Evolutionary conservation across 2,329 filamentous ascomycete genomes (phyloP).

Genomic region (Cordyceps farinosa): DNA sequence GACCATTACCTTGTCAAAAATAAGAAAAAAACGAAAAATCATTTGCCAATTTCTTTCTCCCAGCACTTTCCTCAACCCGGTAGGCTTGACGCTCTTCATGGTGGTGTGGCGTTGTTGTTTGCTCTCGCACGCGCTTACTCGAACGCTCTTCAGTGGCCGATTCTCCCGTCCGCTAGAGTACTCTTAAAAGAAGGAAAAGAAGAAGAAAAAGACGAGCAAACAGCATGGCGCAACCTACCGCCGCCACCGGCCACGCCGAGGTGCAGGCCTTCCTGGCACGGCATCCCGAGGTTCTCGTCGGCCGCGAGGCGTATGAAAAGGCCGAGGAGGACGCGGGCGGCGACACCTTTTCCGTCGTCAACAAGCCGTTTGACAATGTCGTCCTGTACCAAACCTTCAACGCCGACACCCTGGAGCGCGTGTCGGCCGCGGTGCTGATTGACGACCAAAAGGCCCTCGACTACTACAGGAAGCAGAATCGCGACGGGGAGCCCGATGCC

Average conservation of each 20-base stretch:
- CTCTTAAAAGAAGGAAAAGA: too few relatives aligned
- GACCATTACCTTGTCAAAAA: too few relatives aligned
- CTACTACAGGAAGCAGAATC: constrained; percentile 15
- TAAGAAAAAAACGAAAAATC: too few relatives aligned
- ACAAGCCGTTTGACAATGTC: constrained; percentile 20
- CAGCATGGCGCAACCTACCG: neutral
- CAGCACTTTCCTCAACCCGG: neutral
- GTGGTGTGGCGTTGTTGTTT: neutral
- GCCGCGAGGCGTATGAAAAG: constrained; percentile 18
- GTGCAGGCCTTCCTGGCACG: constrained; percentile 17
- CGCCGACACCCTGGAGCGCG: constrained; percentile 19
- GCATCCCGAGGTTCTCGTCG: constrained; percentile 20
- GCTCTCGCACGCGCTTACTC: neutral
- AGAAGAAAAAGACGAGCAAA: neutral
- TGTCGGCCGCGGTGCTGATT: constrained; percentile 19
- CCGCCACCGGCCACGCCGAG: neutral
- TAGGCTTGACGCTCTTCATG: neutral
- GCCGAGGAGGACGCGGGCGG: constrained; percentile 14
- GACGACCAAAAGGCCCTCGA: constrained; percentile 16
- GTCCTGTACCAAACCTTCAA: constrained; percentile 20
- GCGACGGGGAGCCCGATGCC: neutral
- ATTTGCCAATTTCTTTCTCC: too few relatives aligned
- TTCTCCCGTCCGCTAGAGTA: neutral
- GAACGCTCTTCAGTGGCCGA: neutral
- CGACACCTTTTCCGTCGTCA: constrained; percentile 21